Evolutionary conservation across 352 stramenopile species (phyloP), one percentile per base, ranked within the genome.

Genomic region (Pythium insidiosum): DNA sequence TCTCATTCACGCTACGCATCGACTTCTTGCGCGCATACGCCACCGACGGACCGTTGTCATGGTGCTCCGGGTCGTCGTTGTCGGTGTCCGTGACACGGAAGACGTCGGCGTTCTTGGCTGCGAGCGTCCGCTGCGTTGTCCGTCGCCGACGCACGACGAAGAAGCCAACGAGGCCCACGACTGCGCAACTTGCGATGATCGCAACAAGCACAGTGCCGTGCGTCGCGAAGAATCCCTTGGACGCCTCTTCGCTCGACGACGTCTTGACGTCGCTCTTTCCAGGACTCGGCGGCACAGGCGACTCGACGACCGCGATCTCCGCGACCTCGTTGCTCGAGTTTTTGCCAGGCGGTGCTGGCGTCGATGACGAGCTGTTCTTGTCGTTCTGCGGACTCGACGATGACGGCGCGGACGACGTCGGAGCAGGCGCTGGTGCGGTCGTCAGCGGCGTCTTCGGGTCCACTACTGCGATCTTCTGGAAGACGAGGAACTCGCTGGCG

Each of bases 401-500:
- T 38, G 53, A 25, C 19, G 55, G 45, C 1, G 45, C 36, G 0
- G 50, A 25, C 11, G 51, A 38, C 20, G 51, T 36, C 19, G 51
- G 26, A 0, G 48, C 53, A 4, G 60, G 43, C 0, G 47, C 30
- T 2, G 60, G 41, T 13, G 60, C 43, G 1, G 59, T 44, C 29
- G 61, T 61, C 46, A 84, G 71, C n/a, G 38, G 13, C 19, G 55
- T 55, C 35, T 63, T 60, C 1, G 58, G 59, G 10, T 74, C 71
- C 26, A 84, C 66, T 38, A 90, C 53, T 43, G 51, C 73, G 57
- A 88, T 69, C 40, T 74, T 86, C 45, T 74, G 60, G 50, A 90
- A 81, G 10, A 67, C 59, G 15, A 90, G 19, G 50, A 77, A 90
- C 52, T 90, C 73, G 23, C 63, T 65, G 19, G 61, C 68, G 51